A percentile compares a stretch with the other conserved stretches of the same genome.
Evolutionary conservation across 169 alveolate genomes (phyloP).

Genomic region (Pseudocohnilembus persalinus): DNA sequence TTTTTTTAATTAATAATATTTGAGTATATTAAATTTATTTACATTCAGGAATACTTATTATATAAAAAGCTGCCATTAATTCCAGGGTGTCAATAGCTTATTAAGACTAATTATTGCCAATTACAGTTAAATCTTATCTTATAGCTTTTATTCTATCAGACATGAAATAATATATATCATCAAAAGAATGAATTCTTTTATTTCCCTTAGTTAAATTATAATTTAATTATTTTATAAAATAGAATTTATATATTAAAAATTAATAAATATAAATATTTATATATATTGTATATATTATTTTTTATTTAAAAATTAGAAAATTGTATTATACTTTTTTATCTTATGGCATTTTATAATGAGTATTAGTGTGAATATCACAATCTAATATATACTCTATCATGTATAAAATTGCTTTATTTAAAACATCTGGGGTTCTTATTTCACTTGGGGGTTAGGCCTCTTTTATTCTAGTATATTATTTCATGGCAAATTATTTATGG

Average conservation of each 20-base stretch:
- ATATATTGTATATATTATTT: too few species aligned
- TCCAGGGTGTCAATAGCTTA: not conserved
- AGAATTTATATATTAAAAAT: too few species aligned
- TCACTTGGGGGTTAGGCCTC: not conserved
- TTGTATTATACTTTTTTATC: not conserved
- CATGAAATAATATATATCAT: conserved; percentile 14
- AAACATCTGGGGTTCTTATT: conserved; percentile 15
- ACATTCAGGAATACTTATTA: not conserved
- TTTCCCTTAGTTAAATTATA: not conserved
- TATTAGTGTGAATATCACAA: conserved; percentile 4
- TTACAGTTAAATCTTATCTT: conserved; percentile 17
- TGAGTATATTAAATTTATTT: too few species aligned
- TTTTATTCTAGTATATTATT: not conserved
- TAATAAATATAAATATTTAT: too few species aligned
- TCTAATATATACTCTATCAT: conserved; percentile 4
- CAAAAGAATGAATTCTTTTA: conserved; percentile 8
- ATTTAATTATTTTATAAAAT: too few species aligned
- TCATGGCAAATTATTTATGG: not conserved
- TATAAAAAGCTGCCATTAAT: not conserved
- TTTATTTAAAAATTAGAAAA: too few species aligned
- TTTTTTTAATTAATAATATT: too few species aligned
- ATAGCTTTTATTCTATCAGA: conserved; percentile 27
- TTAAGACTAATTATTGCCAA: not conserved
- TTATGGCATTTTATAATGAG: conserved; percentile 16
- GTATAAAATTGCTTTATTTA: not conserved